phyloP scores from a whole-genome alignment of 306 rosid genomes.

The Cicer arietinum region DNA sequence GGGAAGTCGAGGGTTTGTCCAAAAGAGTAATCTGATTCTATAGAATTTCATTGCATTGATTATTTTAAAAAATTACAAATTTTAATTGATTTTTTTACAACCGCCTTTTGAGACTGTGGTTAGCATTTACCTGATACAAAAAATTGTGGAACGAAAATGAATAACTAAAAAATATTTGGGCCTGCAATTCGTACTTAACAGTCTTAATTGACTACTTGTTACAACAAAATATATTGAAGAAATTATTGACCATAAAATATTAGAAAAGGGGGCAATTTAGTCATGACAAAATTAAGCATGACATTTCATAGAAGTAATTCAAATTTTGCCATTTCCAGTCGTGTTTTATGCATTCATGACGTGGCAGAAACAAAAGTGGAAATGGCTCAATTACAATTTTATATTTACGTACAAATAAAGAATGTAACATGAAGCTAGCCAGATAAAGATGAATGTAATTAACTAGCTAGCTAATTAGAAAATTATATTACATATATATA shows the following conservation, averaged over 20 bases:
- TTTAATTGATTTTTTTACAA: no score
- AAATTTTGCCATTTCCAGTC: conserved; percentile 19
- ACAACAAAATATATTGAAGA: not conserved
- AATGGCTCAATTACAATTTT: conserved; percentile 36
- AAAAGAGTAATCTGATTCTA: conserved; percentile 56
- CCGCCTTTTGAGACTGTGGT: no score
- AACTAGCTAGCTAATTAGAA: conserved; percentile 22
- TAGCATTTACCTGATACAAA: not conserved
- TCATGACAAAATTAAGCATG: conserved; percentile 7
- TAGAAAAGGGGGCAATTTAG: not conserved
- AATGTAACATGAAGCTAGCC: conserved; percentile 30
- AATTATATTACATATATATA: conserved; percentile 18
- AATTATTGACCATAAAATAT: not conserved
- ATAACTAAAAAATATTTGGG: not conserved
- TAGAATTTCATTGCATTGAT: conserved; percentile 41
- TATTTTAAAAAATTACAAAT: no score
- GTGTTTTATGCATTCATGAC: conserved; percentile 33
- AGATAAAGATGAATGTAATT: not conserved
- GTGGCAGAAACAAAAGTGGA: conserved; percentile 48
- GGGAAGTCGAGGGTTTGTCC: conserved; percentile 75
- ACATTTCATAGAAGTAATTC: conserved; percentile 11
- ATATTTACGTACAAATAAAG: conserved; percentile 53
- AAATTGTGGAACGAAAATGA: not conserved
- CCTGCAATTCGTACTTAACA: not conserved
- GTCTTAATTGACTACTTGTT: not conserved